Conservation (phyloP, 2,329 filamentous ascomycete species). For the Acephala macrosclerotiorum region DNA sequence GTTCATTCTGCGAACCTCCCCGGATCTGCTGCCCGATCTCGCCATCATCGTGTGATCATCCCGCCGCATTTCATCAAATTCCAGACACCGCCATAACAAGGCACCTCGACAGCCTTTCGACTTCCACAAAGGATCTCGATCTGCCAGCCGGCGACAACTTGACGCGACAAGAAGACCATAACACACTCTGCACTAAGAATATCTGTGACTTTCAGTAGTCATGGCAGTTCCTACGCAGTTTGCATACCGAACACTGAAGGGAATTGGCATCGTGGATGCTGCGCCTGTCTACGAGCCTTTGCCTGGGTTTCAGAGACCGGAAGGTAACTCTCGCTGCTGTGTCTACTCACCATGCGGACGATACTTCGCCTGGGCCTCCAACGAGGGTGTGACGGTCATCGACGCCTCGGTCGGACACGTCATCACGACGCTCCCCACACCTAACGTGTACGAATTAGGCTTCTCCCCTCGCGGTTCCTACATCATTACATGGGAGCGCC, state of each 20-base stretch:
- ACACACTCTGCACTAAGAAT: constrained; percentile 36
- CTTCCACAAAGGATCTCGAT: constrained; percentile 25
- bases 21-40: constrained; percentile 25
- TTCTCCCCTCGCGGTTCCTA: constrained; percentile 94
- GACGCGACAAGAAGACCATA: constrained; percentile 36
- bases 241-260: constrained; percentile 96
- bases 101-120: constrained; percentile 20
- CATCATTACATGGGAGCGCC: constrained; percentile 95
- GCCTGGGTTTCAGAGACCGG: constrained; percentile 83
- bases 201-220: constrained; percentile 84
- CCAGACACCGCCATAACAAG: constrained; percentile 28
- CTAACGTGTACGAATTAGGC: constrained; percentile 91
- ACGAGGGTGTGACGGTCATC: constrained; percentile 84
- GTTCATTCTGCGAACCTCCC: constrained; percentile 22
- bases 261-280: constrained; percentile 92
- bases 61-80: constrained; percentile 23
- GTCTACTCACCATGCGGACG: constrained; percentile 94
- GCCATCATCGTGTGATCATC: constrained; percentile 23
- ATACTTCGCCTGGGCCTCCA: constrained; percentile 94
- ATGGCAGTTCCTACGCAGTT: constrained; percentile 95
- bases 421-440: constrained; percentile 76
- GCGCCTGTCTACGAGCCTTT: constrained; percentile 87
- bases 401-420: constrained; percentile 80
- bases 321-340: constrained; percentile 94
- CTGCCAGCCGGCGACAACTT: constrained; percentile 17